A percentile compares a stretch with the other conserved stretches of the same genome.
Evolutionary conservation across 352 stramenopile species (phyloP).

Genomic region (Thalassiosira livingstoniorum): DNA sequence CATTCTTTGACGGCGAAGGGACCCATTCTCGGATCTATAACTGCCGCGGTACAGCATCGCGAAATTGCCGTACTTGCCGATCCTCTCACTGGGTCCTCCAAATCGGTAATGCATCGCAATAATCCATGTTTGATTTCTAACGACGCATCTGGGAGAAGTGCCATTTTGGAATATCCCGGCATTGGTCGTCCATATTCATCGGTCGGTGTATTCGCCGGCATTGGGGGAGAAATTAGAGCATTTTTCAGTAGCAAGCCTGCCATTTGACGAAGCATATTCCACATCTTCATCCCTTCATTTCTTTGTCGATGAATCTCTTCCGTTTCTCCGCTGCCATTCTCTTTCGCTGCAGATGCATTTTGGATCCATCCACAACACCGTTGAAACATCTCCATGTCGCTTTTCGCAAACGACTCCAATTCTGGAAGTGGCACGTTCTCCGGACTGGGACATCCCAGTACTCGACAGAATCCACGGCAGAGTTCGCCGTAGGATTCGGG

Average conservation of each 20-base stretch:
- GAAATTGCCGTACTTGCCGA: conserved; percentile 73
- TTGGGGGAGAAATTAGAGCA: conserved; percentile 69
- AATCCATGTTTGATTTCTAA: conserved; percentile 72
- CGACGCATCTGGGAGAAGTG: conserved; percentile 35
- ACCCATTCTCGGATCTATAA: conserved; percentile 37
- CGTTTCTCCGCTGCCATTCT: conserved; percentile 39
- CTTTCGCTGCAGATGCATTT: conserved; percentile 47
- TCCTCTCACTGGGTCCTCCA: conserved; percentile 39
- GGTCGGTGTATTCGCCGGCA: conserved; percentile 16
- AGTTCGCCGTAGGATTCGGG: conserved; percentile 67
- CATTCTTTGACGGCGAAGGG: conserved; percentile 45
- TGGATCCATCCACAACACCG: conserved; percentile 56
- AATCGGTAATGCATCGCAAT: conserved; percentile 61
- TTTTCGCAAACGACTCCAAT: conserved; percentile 50
- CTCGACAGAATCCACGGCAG: conserved; percentile 62
- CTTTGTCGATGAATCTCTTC: conserved; percentile 19
- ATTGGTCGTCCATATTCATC: conserved; percentile 13
- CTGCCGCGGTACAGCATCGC: conserved; percentile 59
- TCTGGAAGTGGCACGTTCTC: conserved; percentile 20
- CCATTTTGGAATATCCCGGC: conserved; percentile 2
- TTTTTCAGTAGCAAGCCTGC: conserved; percentile 82
- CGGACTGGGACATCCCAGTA: conserved; percentile 65
- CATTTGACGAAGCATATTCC: conserved; percentile 82
- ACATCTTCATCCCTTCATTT: conserved; percentile 47
- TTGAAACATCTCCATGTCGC: conserved; percentile 36